Percentiles rank a stretch among this genome's conserved stretches.
Conservation (phyloP, 805 yeast species). For the Brettanomyces bruxellensis region DNA sequence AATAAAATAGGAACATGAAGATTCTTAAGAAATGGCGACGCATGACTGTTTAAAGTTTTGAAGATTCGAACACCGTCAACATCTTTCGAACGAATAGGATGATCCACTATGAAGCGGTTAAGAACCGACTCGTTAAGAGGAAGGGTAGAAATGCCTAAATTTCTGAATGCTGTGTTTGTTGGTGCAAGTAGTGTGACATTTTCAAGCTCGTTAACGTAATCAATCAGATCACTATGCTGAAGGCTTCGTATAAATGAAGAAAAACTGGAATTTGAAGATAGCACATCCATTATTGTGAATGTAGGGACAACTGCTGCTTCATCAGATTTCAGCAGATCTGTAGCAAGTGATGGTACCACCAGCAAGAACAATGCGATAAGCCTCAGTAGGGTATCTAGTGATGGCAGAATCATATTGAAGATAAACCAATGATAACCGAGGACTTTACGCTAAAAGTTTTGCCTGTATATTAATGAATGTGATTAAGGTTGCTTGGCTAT, state of each 20-base stretch:
- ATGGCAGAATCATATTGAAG: no score
- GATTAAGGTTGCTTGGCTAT: no score
- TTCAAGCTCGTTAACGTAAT: constrained; percentile 44
- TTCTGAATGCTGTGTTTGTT: constrained; percentile 60
- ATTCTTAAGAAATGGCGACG: constrained; percentile 11
- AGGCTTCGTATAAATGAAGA: constrained; percentile 51
- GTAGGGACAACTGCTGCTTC: constrained; percentile 17
- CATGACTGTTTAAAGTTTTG: constrained; percentile 15
- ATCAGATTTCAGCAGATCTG: no score
- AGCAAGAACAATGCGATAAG: no score
- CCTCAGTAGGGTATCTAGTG: no score
- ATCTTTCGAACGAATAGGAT: constrained; percentile 21
- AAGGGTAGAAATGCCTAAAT: neutral
- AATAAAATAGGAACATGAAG: constrained; percentile 25
- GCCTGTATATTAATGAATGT: no score
- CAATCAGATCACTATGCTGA: constrained; percentile 56
- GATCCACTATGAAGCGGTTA: constrained; percentile 27
- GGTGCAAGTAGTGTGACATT: constrained; percentile 78
- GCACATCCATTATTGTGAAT: constrained; percentile 51
- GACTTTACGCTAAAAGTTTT: no score
- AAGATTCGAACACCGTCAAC: constrained; percentile 21
- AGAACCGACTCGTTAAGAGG: constrained; percentile 11
- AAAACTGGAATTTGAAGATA: constrained; percentile 61
- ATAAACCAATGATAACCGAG: no score
- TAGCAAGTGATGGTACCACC: no score